Conservation (phyloP, 306 rosid genomes). For the Betula pendula region DNA sequence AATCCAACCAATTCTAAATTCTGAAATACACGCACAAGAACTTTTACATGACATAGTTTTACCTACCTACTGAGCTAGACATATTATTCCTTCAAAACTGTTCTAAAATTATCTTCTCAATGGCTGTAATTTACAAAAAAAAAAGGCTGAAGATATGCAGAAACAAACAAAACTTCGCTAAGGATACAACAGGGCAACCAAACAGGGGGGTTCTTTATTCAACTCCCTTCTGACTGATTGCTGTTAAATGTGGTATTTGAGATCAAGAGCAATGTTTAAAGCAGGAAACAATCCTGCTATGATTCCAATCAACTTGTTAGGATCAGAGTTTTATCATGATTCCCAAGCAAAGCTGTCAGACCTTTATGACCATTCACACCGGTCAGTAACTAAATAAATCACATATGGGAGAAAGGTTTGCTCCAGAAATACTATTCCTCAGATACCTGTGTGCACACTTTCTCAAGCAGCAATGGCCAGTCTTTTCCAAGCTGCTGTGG, state of each 20-base stretch:
- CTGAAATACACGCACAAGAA: neutral
- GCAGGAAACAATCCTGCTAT: conserved; percentile 34
- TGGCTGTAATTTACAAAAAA: conserved; percentile 50
- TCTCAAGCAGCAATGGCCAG: conserved; percentile 91
- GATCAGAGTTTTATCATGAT: conserved; percentile 33
- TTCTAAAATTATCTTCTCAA: conserved; percentile 44
- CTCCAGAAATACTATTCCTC: conserved; percentile 55
- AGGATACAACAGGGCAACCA: conserved; percentile 79
- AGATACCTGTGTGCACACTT: conserved; percentile 73
- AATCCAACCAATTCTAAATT: neutral
- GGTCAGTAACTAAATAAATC: neutral
- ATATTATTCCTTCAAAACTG: conserved; percentile 66
- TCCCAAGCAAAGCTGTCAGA: neutral
- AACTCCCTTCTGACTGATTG: conserved; percentile 45
- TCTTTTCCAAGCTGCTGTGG: conserved; percentile 94
- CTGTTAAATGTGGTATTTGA: conserved; percentile 37
- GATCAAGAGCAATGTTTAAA: neutral
- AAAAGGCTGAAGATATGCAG: conserved; percentile 39
- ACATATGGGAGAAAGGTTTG: neutral
- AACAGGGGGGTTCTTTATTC: conserved; percentile 44
- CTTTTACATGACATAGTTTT: conserved; percentile 1
- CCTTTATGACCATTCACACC: neutral
- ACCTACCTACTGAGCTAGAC: conserved; percentile 63
- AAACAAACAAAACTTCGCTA: conserved; percentile 56
- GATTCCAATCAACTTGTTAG: conserved; percentile 32